Conservation (phyloP, 179 eudicot genomes). For the Gypsophila paniculata region DNA sequence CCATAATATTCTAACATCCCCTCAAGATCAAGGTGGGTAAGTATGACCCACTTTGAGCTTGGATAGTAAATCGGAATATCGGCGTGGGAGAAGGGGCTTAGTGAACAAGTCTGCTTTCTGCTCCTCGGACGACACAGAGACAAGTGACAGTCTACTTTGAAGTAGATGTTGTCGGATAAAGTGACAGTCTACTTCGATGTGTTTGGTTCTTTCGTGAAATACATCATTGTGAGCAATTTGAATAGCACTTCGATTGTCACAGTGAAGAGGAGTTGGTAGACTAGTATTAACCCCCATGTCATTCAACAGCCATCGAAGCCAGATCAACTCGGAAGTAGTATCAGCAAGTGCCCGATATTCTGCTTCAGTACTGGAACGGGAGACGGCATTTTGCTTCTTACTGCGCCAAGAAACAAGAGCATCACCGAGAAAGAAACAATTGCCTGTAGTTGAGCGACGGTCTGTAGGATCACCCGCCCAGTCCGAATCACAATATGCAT, state of each 20-base stretch:
- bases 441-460: too few relatives aligned
- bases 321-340: too few relatives aligned
- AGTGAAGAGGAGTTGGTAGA: background rate
- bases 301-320: background rate
- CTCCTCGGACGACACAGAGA: background rate
- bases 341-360: background rate
- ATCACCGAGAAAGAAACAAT: too few relatives aligned
- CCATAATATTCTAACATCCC: background rate
- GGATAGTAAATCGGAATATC: background rate
- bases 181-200: too few relatives aligned
- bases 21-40: background rate
- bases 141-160: background rate
- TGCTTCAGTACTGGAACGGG: conserved; percentile 4
- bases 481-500: too few relatives aligned
- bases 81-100: background rate
- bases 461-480: too few relatives aligned
- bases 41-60: background rate
- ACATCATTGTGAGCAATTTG: too few relatives aligned
- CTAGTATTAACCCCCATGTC: background rate
- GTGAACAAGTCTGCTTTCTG: background rate
- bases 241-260: background rate
- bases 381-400: background rate
- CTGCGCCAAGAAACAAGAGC: background rate
- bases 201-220: too few relatives aligned
- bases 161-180: background rate